Evolutionary conservation across 495 filamentous ascomycete species (phyloP).

Genomic region (Hypoxylon rickii): DNA sequence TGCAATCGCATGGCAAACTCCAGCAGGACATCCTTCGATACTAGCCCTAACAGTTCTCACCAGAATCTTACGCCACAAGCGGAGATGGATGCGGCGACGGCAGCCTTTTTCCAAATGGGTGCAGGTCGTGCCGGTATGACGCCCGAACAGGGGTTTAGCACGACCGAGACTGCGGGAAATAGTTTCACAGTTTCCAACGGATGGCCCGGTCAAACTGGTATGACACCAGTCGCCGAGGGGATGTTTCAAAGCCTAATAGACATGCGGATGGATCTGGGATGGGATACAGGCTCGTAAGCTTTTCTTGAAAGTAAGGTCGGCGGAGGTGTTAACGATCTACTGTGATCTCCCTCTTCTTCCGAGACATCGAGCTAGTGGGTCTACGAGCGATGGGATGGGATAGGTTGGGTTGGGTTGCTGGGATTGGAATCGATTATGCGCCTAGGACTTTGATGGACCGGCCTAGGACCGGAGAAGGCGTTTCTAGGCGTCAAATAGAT

Average conservation of each 20-base stretch:
- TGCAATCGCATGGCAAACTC: constrained; percentile 34
- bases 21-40: constrained; percentile 49
- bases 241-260: constrained; percentile 55
- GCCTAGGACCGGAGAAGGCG: not conserved
- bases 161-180: constrained; percentile 40
- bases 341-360: too few relatives aligned
- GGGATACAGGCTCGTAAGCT: constrained; percentile 41
- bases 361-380: too few relatives aligned
- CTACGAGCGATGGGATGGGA: too few relatives aligned
- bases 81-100: constrained; percentile 37
- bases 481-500: constrained; percentile 1
- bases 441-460: not conserved
- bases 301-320: constrained; percentile 25
- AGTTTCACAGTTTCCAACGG: constrained; percentile 45
- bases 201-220: constrained; percentile 47
- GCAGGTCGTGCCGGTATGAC: constrained; percentile 43
- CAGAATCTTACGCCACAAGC: constrained; percentile 41
- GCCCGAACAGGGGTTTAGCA: constrained; percentile 35
- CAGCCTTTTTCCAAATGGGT: constrained; percentile 42
- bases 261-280: constrained; percentile 50
- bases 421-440: not conserved
- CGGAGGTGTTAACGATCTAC: constrained; percentile 37
- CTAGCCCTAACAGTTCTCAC: constrained; percentile 49
- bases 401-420: too few relatives aligned
- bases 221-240: constrained; percentile 56